These are phyloP conservation scores for Penicillium freii DNA, from an alignment of 2,329 filamentous ascomycete genomes.

Conservation along the genomic window DNA sequence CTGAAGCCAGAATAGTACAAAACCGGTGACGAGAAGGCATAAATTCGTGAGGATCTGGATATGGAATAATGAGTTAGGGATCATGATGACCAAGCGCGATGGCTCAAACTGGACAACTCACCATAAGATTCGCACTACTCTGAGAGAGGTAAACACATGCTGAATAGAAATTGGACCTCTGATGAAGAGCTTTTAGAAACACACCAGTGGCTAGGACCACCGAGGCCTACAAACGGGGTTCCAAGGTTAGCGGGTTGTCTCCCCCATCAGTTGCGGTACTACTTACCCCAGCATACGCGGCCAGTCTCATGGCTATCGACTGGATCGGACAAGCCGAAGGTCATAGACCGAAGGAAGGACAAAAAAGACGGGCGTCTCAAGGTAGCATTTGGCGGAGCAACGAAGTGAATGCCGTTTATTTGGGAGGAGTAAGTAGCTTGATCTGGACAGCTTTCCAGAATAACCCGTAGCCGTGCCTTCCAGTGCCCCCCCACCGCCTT, in stretches of 20 bases:
- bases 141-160: conserved; percentile 95
- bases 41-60: conserved; percentile 84
- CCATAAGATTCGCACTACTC: conserved; percentile 92
- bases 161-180: conserved; percentile 97
- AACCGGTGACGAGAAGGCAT: conserved; percentile 74
- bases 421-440: conserved; percentile 16
- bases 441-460: conserved; percentile 31
- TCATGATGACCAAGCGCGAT: background rate
- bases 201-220: conserved; percentile 80
- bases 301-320: conserved; percentile 47
- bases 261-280: conserved; percentile 1
- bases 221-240: conserved; percentile 60
- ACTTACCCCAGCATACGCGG: conserved; percentile 54
- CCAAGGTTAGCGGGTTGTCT: conserved; percentile 13
- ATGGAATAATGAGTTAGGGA: background rate
- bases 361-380: conserved; percentile 3
- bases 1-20: conserved; percentile 82
- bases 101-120: conserved; percentile 43
- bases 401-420: conserved; percentile 5
- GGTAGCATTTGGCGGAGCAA: conserved; percentile 14
- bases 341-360: conserved; percentile 28
- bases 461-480: too few relatives aligned
- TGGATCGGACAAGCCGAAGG: conserved; percentile 24
- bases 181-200: conserved; percentile 85
- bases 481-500: too few relatives aligned